phyloP scores from a whole-genome alignment of 495 filamentous ascomycete species.

The Patellaria atrata region DNA sequence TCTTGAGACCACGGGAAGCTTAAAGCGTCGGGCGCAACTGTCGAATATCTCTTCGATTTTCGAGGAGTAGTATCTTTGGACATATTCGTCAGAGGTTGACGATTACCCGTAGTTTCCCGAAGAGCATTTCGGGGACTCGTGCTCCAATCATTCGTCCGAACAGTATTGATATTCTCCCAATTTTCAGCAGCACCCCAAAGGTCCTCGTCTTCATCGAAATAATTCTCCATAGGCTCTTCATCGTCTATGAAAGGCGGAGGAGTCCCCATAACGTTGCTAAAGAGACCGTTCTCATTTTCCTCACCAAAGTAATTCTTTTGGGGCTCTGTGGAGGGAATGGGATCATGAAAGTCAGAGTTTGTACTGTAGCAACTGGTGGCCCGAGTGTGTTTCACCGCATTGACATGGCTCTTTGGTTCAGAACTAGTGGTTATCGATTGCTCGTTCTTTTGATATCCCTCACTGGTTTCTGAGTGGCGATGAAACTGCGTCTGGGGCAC shows the following conservation, averaged over 20 bases:
- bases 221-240: slow-evolving; percentile 4
- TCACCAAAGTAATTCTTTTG: too few species aligned
- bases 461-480: too few species aligned
- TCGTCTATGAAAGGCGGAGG: slow-evolving; percentile 6
- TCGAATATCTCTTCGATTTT: slow-evolving; percentile 16
- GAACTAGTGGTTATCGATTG: too few species aligned
- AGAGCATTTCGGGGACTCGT: slow-evolving; percentile 33
- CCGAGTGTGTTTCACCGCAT: too few species aligned
- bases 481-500: slow-evolving; percentile 20
- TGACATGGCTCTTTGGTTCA: too few species aligned
- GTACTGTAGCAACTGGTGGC: too few species aligned
- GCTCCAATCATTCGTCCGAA: slow-evolving; percentile 17
- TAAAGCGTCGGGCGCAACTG: too few species aligned
- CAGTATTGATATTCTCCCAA: slow-evolving; percentile 35
- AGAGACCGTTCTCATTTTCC: slow-evolving; percentile 34
- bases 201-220: slow-evolving; percentile 16
- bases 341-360: too few species aligned
- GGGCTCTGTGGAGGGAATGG: too few species aligned
- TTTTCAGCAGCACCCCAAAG: slow-evolving; percentile 34
- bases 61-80: slow-evolving; percentile 15
- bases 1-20: slow-evolving; percentile 69
- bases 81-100: slow-evolving; percentile 1
- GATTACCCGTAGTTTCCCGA: slow-evolving; percentile 39
- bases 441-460: too few species aligned
- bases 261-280: slow-evolving; percentile 13